phyloP scores from a whole-genome alignment of 805 yeast genomes.

The Suhomyces sp. region DNA sequence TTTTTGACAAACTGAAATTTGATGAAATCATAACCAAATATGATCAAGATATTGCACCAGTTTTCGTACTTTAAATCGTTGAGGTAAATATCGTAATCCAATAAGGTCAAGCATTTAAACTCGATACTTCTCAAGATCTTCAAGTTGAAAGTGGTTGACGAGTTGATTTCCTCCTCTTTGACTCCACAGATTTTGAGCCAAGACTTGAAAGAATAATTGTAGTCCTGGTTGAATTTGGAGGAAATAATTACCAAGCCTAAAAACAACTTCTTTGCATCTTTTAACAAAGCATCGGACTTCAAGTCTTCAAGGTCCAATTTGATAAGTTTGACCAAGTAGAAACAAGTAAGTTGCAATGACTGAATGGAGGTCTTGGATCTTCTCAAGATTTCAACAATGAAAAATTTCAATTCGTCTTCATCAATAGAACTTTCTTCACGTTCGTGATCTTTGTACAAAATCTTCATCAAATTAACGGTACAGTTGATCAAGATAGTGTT shows the following conservation, averaged over 20 bases:
- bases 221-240: slow-evolving; percentile 70
- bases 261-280: slow-evolving; percentile 65
- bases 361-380: slow-evolving; percentile 59
- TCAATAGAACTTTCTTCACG: slow-evolving; percentile 4
- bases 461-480: slow-evolving; percentile 33
- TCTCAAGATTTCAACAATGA: slow-evolving; percentile 41
- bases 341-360: slow-evolving; percentile 64
- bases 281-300: slow-evolving; percentile 11
- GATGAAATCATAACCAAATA: slow-evolving; percentile 44
- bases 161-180: slow-evolving; percentile 17
- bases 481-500: slow-evolving; percentile 38
- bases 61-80: slow-evolving; percentile 46
- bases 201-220: slow-evolving; percentile 61
- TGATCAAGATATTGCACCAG: slow-evolving; percentile 43
- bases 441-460: slow-evolving; percentile 21
- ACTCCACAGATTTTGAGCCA: slow-evolving; percentile 76
- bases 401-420: slow-evolving; percentile 22
- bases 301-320: slow-evolving; percentile 12
- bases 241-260: slow-evolving; percentile 68
- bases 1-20: slow-evolving; percentile 29
- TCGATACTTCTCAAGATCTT: slow-evolving; percentile 54
- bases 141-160: slow-evolving; percentile 34
- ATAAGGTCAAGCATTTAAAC: slow-evolving; percentile 45
- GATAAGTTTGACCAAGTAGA: slow-evolving; percentile 53
- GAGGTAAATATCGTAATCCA: slow-evolving; percentile 59